Base-by-base conservation (phyloP, 257 asterid genomes). In the Plantago ovata region DNA sequence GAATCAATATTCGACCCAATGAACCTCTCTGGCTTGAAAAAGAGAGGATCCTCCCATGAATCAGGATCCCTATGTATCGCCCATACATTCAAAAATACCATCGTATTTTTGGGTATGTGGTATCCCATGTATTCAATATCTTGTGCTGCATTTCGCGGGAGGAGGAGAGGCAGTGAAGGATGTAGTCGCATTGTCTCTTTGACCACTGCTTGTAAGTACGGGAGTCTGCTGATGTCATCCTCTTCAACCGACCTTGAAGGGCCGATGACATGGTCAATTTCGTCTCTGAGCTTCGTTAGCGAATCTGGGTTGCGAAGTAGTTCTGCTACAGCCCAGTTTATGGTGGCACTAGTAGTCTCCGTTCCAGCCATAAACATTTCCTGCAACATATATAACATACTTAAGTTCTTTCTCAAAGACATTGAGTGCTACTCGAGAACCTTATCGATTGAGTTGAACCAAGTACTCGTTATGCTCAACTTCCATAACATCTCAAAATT, bases 61-160 rank as follows among this genome's bases (percentile, higher is more conserved):
- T 71, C 54, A 13, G 69, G 65, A 53, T 78, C 84, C 19, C 81
- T 66, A 56, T 74, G 78, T 20, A 78, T 74, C 19, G 69, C 60
- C 67, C 74, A 69, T 36, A 16, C 74, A 10, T 69, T 62, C 28
- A 68, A n/a, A 16, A 61, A 40, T 32, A 71, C 61, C 28, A 59
- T 70, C 8, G 76, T 71, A 56, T 53, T 48, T 38, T 60, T 55
- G 16, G 72, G 76, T 32, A 65, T 18, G n/a, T 52, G 14, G 32
- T 65, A 49, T 8, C 72, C 72, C 72, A 32, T 56, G 48, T 65
- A 61, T 21, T 60, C 48, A 7, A 63, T 65, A 16, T 71, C 68
- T 18, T 71, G 42, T n/a, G 16, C 24, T 38, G 68, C 61, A 9
- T 43, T 65, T 55, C 72, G 33, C 13, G 72, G 72, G 24, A 71